Conservation (phyloP, 805 yeast genomes). For the Saturnispora bothae region DNA sequence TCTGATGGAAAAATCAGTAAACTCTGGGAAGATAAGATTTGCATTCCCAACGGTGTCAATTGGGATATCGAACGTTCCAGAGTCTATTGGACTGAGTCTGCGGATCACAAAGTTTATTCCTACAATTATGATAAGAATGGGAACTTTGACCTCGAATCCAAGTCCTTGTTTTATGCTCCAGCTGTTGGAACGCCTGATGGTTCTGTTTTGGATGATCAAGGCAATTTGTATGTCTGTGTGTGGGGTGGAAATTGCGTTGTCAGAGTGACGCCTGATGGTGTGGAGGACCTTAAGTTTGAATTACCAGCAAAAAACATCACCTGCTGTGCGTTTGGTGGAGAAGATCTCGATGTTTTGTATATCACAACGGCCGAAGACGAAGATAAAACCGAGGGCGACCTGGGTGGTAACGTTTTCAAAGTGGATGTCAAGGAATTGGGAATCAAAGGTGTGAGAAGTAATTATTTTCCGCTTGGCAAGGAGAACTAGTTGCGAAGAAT, state of each 20-base stretch:
- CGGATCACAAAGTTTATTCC: slow-evolving; percentile 35
- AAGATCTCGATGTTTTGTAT: slow-evolving; percentile 43
- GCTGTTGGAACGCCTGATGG: slow-evolving; percentile 57
- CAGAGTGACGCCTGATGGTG: slow-evolving; percentile 40
- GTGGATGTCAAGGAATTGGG: slow-evolving; percentile 26
- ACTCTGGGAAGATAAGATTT: slow-evolving; percentile 29
- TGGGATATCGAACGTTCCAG: slow-evolving; percentile 33
- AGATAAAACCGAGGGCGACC: slow-evolving; percentile 26
- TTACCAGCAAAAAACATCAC: slow-evolving; percentile 55
- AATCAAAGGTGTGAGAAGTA: slow-evolving; percentile 29
- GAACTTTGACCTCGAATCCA: slow-evolving; percentile 26
- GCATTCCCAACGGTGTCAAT: slow-evolving; percentile 65
- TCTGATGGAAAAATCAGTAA: slow-evolving; percentile 24
- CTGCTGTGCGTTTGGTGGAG: slow-evolving; percentile 64
- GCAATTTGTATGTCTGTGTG: slow-evolving; percentile 53
- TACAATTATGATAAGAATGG: slow-evolving; percentile 35
- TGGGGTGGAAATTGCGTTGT: slow-evolving; percentile 52
- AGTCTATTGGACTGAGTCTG: slow-evolving; percentile 46
- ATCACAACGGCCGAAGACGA: slow-evolving; percentile 50
- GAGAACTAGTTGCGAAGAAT: too few relatives aligned
- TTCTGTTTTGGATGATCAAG: slow-evolving; percentile 43
- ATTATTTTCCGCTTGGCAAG: too few relatives aligned
- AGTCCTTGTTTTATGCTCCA: slow-evolving; percentile 31
- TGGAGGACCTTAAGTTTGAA: slow-evolving; percentile 36
- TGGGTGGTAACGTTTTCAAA: slow-evolving; percentile 53